Conservation (phyloP, 2,329 filamentous ascomycete species). For the Gremmenia infestans region DNA sequence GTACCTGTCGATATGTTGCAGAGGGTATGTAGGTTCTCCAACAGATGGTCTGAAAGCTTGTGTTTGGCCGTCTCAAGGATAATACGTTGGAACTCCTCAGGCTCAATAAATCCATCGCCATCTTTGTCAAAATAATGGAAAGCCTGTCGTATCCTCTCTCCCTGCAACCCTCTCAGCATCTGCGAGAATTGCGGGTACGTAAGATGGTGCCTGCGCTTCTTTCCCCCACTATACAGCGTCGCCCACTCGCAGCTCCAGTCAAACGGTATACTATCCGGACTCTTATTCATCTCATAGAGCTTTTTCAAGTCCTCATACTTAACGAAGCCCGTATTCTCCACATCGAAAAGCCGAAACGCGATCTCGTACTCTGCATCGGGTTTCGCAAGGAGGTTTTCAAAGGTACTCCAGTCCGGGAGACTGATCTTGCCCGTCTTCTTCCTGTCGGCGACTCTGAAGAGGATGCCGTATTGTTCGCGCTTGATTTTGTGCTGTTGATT, state of each 20-base stretch:
- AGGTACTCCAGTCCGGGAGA: conserved; percentile 83
- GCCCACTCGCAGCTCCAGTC: conserved; percentile 98
- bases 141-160: conserved; percentile 91
- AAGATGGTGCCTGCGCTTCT: conserved; percentile 82
- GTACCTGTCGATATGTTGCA: conserved; percentile 90
- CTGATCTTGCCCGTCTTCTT: conserved; percentile 66
- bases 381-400: conserved; percentile 89
- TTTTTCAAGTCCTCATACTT: conserved; percentile 85
- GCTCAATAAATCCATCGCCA: conserved; percentile 89
- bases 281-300: conserved; percentile 84
- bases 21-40: conserved; percentile 84
- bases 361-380: conserved; percentile 98
- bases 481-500: conserved; percentile 85
- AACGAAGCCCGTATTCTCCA: conserved; percentile 75
- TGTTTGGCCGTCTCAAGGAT: conserved; percentile 88
- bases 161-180: conserved; percentile 93
- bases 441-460: conserved; percentile 88
- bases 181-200: conserved; percentile 97
- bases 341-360: conserved; percentile 92
- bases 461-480: conserved; percentile 88
- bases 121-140: conserved; percentile 91
- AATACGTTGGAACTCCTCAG: conserved; percentile 94
- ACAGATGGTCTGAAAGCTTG: conserved; percentile 94
- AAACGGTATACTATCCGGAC: conserved; percentile 79
- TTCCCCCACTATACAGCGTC: conserved; percentile 84